These are phyloP conservation scores for Linum usitatissimum DNA, from an alignment of 345 rosid genomes.

Conservation along the genomic window DNA sequence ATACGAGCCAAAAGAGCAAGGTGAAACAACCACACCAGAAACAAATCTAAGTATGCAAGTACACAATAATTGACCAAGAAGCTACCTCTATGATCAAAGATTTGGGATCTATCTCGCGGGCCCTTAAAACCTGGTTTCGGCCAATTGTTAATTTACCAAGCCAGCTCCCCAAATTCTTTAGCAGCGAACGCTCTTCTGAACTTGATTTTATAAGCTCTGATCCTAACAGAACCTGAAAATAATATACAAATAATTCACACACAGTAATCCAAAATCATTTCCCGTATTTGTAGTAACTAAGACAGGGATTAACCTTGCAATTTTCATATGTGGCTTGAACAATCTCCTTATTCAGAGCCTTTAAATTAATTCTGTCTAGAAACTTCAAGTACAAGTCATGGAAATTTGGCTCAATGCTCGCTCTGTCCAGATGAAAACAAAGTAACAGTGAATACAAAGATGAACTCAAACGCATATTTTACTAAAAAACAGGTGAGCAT, in stretches of 20 bases:
- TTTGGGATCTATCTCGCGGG: constrained; percentile 96
- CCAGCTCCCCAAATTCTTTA: constrained; percentile 98
- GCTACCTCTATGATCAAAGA: constrained; percentile 89
- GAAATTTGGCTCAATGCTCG: constrained; percentile 96
- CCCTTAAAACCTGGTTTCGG: constrained; percentile 83
- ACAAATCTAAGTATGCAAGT: constrained; percentile 2
- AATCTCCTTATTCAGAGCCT: constrained; percentile 73
- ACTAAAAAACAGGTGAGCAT: neutral
- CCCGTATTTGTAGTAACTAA: neutral
- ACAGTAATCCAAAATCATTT: neutral
- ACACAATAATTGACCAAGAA: neutral
- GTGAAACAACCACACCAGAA: neutral
- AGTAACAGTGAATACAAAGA: neutral
- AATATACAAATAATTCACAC: neutral
- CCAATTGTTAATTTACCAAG: constrained; percentile 97
- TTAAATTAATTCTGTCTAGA: constrained; percentile 74
- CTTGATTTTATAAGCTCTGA: constrained; percentile 97
- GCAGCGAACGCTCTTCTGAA: constrained; percentile 89
- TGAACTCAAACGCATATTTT: neutral
- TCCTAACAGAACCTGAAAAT: constrained; percentile 76
- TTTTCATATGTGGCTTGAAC: constrained; percentile 86
- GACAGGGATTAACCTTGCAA: constrained; percentile 61
- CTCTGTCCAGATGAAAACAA: constrained; percentile 35
- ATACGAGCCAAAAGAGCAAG: neutral
- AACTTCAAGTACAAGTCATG: constrained; percentile 93